phyloP scores from a whole-genome alignment of 176 grass and related monocot genomes.

The Hyparrhenia diplandra region DNA sequence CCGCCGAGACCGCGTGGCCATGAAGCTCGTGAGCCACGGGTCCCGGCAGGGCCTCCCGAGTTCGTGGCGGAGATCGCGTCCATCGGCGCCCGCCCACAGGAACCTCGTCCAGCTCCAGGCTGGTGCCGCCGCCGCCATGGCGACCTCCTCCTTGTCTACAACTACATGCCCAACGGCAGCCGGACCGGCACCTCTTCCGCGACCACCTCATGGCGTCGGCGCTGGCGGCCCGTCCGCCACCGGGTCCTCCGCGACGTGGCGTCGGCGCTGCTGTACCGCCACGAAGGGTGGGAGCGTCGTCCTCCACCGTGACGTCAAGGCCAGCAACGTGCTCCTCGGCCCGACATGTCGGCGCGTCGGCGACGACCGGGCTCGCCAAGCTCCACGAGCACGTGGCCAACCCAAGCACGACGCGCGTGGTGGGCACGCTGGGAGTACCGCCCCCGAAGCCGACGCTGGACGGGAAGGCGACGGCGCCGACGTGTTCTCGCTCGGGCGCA shows the following conservation, averaged over 20 bases:
- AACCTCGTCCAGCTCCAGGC: constrained; percentile 81
- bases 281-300: constrained; percentile 88
- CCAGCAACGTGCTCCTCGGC: constrained; percentile 75
- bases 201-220: background rate
- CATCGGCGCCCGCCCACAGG: constrained; percentile 67
- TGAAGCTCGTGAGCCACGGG: constrained; percentile 77
- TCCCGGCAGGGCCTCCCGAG: constrained; percentile 70
- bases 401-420: constrained; percentile 72
- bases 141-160: constrained; percentile 79
- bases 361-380: constrained; percentile 81
- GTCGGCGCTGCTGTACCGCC: constrained; percentile 76
- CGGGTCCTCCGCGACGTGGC: constrained; percentile 61
- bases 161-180: constrained; percentile 85
- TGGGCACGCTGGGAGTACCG: constrained; percentile 83
- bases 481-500: constrained; percentile 83
- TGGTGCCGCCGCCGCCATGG: constrained; percentile 80
- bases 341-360: constrained; percentile 63
- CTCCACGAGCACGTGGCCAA: constrained; percentile 74
- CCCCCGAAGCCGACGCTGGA: constrained; percentile 73
- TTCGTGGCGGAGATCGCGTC: constrained; percentile 83
- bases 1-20: constrained; percentile 48
- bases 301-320: constrained; percentile 88
- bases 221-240: constrained; percentile 39
- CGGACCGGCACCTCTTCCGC: constrained; percentile 64
- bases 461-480: constrained; percentile 61